phyloP scores from a whole-genome alignment of 2,329 filamentous ascomycete genomes.

The Gyromitra esculenta region DNA sequence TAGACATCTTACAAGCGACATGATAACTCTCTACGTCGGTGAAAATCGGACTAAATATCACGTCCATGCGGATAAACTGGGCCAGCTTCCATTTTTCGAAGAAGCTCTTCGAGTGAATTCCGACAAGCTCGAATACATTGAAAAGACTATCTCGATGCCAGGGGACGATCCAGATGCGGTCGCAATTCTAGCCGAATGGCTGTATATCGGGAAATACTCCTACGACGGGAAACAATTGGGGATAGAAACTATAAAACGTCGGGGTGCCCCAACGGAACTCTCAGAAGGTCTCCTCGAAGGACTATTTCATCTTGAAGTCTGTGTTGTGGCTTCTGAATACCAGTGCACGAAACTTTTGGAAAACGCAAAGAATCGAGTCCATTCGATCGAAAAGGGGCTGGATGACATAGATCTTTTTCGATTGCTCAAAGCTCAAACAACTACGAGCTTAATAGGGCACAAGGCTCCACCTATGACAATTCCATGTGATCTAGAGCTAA shows the following conservation, averaged over 20 bases:
- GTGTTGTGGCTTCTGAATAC: neutral
- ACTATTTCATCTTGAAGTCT: constrained; percentile 7
- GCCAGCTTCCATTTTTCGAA: neutral
- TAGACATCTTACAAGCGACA: neutral
- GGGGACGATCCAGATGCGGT: neutral
- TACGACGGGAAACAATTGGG: neutral
- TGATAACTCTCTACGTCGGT: neutral
- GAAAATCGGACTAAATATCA: neutral
- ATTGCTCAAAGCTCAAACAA: neutral
- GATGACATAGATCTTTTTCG: neutral
- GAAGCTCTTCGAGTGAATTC: neutral
- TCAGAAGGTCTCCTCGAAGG: neutral
- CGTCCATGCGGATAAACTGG: neutral
- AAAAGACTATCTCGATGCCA: neutral
- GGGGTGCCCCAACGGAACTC: neutral
- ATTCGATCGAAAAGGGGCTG: neutral
- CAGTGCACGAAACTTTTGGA: neutral
- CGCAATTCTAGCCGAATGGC: neutral
- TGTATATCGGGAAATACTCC: neutral
- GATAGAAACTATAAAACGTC: neutral
- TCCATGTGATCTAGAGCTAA: neutral
- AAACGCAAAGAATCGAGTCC: neutral
- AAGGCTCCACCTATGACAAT: no score
- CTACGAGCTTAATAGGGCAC: neutral
- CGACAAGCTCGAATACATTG: neutral